A percentile compares a stretch with the other conserved stretches of the same genome.
phyloP scores from a whole-genome alignment of 2,329 filamentous ascomycete species.

The Scytalidium lignicola region DNA sequence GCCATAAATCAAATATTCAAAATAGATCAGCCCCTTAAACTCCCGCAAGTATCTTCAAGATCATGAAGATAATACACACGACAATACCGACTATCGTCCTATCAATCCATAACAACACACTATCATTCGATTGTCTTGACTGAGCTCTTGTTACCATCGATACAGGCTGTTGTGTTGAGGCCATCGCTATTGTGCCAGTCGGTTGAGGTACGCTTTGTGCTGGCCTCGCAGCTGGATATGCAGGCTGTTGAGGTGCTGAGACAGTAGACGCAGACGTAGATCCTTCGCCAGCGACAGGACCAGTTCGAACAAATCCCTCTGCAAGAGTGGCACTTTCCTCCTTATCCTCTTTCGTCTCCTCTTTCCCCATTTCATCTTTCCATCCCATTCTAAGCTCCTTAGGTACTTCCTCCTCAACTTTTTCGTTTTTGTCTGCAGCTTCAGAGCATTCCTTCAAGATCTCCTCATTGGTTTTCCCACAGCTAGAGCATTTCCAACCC shows the following conservation, averaged over 20 bases:
- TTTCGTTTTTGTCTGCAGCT: conserved; percentile 34
- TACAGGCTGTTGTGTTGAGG: conserved; percentile 14
- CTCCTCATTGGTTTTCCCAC: conserved; percentile 65
- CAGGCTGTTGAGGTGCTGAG: conserved; percentile 13
- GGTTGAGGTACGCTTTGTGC: conserved; percentile 30
- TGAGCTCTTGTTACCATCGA: conserved; percentile 8
- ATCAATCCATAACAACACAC: conserved; percentile 71
- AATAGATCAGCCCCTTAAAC: conserved; percentile 5
- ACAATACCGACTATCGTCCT: conserved; percentile 71
- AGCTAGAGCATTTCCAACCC: conserved; percentile 64
- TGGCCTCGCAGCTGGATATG: conserved; percentile 21
- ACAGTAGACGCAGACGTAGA: conserved; percentile 10
- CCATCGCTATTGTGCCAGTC: conserved; percentile 15
- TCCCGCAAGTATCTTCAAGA: conserved; percentile 47
- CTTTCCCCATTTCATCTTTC: conserved; percentile 61
- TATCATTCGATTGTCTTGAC: conserved; percentile 35
- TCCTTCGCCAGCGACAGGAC: conserved; percentile 18
- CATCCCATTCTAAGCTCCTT: conserved; percentile 59
- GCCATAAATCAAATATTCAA: neutral
- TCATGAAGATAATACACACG: conserved; percentile 63
- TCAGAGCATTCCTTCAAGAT: conserved; percentile 69
- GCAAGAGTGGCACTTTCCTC: conserved; percentile 45
- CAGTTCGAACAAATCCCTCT: conserved; percentile 54
- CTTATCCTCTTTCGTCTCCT: conserved; percentile 22
- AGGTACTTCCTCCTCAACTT: conserved; percentile 39